Conservation (phyloP, 148 eudicot species). For the Rhododendron vialii region DNA sequence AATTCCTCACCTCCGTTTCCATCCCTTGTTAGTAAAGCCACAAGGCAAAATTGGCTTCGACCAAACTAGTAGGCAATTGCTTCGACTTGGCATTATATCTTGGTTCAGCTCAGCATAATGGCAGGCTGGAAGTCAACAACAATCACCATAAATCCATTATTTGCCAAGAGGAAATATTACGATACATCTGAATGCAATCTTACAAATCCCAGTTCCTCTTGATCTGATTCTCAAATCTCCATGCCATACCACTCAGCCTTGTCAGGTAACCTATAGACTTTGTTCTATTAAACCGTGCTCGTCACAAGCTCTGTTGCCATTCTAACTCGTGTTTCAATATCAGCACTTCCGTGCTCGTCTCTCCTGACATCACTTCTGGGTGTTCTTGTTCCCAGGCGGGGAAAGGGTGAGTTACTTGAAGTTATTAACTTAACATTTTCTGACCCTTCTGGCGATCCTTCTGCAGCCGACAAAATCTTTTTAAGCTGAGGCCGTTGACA, state of each 20-base stretch:
- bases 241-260: neutral
- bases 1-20: constrained; percentile 11
- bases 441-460: constrained; percentile 32
- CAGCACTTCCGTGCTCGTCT: constrained; percentile 29
- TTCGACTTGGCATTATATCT: neutral
- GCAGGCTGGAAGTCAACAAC: neutral
- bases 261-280: neutral
- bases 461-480: constrained; percentile 41
- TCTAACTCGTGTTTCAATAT: constrained; percentile 28
- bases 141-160: neutral
- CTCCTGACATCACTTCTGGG: constrained; percentile 22
- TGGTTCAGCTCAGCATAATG: constrained; percentile 1
- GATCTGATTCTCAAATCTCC: neutral
- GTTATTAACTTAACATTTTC: constrained; percentile 25
- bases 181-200: neutral
- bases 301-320: constrained; percentile 45
- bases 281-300: constrained; percentile 33
- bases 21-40: constrained; percentile 16
- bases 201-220: neutral
- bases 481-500: constrained; percentile 75
- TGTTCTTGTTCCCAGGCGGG: constrained; percentile 29
- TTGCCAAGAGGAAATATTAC: neutral
- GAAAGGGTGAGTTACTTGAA: constrained; percentile 49
- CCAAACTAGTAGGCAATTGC: constrained; percentile 9
- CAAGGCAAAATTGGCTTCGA: constrained; percentile 28